Percentiles rank a stretch among this genome's conserved stretches.
phyloP scores from a whole-genome alignment of 2,329 filamentous ascomycete species.

The Ilyonectria robusta region DNA sequence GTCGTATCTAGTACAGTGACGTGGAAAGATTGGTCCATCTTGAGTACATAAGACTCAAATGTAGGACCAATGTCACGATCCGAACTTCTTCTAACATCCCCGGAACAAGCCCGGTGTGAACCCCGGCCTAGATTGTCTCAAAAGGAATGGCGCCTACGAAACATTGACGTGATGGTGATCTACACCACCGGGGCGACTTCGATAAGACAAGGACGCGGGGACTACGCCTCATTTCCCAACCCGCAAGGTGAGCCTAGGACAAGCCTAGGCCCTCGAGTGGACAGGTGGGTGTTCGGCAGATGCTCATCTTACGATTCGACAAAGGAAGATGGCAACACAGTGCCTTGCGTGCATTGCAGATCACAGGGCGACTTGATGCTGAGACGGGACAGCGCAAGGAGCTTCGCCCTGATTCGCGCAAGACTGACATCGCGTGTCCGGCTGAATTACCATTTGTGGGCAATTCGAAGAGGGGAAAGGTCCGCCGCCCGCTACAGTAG shows the following conservation, averaged over 20 bases:
- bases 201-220: slow-evolving; percentile 38
- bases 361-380: slow-evolving; percentile 27
- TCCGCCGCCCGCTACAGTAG: not conserved
- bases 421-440: slow-evolving; percentile 25
- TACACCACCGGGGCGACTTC: slow-evolving; percentile 28
- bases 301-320: slow-evolving; percentile 38
- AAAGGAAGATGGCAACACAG: slow-evolving; percentile 18
- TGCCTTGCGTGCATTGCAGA: slow-evolving; percentile 35
- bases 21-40: not conserved
- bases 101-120: slow-evolving; percentile 13
- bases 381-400: slow-evolving; percentile 21
- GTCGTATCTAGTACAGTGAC: not conserved
- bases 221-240: slow-evolving; percentile 39
- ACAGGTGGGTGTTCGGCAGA: slow-evolving; percentile 26
- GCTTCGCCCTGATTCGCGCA: slow-evolving; percentile 23
- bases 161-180: slow-evolving; percentile 29
- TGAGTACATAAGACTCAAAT: slow-evolving; percentile 2
- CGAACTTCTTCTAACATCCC: slow-evolving; percentile 19
- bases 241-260: slow-evolving; percentile 26
- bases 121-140: slow-evolving; percentile 14
- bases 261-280: slow-evolving; percentile 17
- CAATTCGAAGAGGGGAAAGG: not conserved
- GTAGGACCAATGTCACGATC: slow-evolving; percentile 14
- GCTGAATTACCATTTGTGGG: not conserved
- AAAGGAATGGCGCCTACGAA: slow-evolving; percentile 24